phyloP scores from a whole-genome alignment of 208 protist species.

The Trypanosomatidae sp. region DNA sequence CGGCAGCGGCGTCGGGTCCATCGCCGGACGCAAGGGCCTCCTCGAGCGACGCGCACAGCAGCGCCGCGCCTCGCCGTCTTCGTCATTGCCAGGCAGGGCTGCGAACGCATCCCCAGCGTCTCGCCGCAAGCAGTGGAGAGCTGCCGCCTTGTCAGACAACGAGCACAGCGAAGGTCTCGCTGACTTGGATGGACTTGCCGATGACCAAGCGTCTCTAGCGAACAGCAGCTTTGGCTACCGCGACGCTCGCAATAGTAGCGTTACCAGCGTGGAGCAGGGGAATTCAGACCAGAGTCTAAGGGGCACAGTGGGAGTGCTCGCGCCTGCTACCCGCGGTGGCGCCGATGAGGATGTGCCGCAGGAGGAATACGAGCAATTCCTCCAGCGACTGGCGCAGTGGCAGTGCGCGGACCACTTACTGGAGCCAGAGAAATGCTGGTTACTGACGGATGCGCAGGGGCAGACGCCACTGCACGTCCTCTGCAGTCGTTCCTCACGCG shows the following conservation, averaged over 20 bases:
- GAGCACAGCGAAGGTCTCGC: not conserved
- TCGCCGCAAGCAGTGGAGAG: conserved; percentile 4
- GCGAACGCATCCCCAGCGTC: not conserved
- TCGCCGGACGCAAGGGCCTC: conserved; percentile 1
- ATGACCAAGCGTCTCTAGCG: conserved; percentile 4
- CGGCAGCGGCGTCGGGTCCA: not conserved
- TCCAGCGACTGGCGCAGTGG: conserved; percentile 17
- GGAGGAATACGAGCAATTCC: conserved; percentile 11
- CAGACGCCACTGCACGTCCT: conserved; percentile 65
- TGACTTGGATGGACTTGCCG: not conserved
- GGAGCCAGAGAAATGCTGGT: conserved; percentile 25
- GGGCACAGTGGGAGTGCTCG: not conserved
- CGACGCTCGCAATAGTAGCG: conserved; percentile 16
- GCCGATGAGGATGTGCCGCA: not conserved
- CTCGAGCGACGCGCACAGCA: conserved; percentile 4
- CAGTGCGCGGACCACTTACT: conserved; percentile 17
- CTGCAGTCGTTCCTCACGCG: conserved; percentile 36
- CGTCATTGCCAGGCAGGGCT: not conserved
- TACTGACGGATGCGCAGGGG: conserved; percentile 45
- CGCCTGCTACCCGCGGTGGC: not conserved
- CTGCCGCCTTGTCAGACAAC: not conserved
- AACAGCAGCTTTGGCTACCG: conserved; percentile 16
- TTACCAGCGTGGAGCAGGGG: conserved; percentile 12
- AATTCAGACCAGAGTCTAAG: not conserved
- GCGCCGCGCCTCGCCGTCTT: not conserved